Percentiles rank a stretch among this genome's conserved stretches.
These are phyloP conservation scores for Trichoderma oligosporum DNA, from an alignment of 2,329 filamentous ascomycete species.

Conservation along the genomic window DNA sequence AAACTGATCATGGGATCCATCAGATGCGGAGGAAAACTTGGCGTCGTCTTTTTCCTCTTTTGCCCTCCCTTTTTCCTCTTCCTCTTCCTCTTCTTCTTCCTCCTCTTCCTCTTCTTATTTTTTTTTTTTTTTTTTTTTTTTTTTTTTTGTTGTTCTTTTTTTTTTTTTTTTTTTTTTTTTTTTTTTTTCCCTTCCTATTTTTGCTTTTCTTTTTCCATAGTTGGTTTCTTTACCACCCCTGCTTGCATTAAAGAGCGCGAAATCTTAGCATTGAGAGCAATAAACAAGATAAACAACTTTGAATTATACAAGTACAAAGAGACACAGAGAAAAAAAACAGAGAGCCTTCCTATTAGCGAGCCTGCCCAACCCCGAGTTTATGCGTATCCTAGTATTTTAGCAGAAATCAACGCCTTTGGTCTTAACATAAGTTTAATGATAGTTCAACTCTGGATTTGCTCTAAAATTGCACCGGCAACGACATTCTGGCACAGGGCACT, in stretches of 20 bases:
- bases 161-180: background rate
- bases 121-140: background rate
- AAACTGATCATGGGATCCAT: background rate
- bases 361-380: no score
- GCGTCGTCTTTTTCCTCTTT: background rate
- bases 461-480: conserved; percentile 61
- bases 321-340: background rate
- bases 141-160: background rate
- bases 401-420: background rate
- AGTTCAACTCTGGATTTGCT: conserved; percentile 57
- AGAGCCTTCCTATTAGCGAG: background rate
- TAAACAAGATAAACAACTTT: conserved; percentile 1
- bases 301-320: background rate
- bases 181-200: background rate
- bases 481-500: conserved; percentile 67
- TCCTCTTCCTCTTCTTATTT: background rate
- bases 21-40: background rate
- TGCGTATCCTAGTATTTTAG: no score
- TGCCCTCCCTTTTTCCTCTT: background rate
- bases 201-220: background rate
- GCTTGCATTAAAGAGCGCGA: conserved; percentile 1
- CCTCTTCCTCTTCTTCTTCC: background rate
- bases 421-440: conserved; percentile 33
- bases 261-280: conserved; percentile 3
- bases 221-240: background rate